Evolutionary conservation across 1,139 yeast species (phyloP), one percentile per base, ranked within the genome.

Genomic region (Pichia inconspicua): DNA sequence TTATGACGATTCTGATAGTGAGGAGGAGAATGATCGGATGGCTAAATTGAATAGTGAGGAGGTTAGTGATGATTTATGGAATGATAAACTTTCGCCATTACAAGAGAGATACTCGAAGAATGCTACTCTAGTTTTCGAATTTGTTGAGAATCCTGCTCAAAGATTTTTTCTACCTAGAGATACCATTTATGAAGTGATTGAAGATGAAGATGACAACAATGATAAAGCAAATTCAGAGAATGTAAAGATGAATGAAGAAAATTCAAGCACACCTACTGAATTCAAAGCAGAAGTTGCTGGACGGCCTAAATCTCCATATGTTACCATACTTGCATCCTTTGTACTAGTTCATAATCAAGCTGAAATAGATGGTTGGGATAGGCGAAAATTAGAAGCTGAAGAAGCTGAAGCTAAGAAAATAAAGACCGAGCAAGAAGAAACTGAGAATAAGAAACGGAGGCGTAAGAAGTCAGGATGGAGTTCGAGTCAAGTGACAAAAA

Each of bases 121-220:
- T 58, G 89, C 95, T 0, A 84, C 87, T 44, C 65, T 92, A 43
- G 80, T 89, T 14, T 82, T 92, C 65, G 98, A 92, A 64, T 90
- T 82, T 66, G 75, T 75, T 38, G 97, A 92, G 58, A 83, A 82
- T 62, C 77, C 94, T 0, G 76, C 83, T 47, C 83, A 83, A 10
- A 73, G 97, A 48, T 90, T 77, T 58, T 67, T 76, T 51, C 60
- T 90, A 2, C 97, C 97, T 0, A 82, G 82, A 54, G 78, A 84
- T 55, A 77, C 92, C 1, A 75, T 90, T 5, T 71, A 84, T 53
- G 97, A 90, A 65, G 77, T 78, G 5, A 55, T 77, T 2, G 71
- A 66, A 22, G 69, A 66, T 25, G 53, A 53, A 10, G 46, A 50
- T 14, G 51, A 36, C 4, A 50, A 49, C 3, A 44, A 46, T 14